Evolutionary conservation across 2,329 filamentous ascomycete species (phyloP), one percentile per base, ranked within the genome.

Genomic region (Elsinoe necatrix): DNA sequence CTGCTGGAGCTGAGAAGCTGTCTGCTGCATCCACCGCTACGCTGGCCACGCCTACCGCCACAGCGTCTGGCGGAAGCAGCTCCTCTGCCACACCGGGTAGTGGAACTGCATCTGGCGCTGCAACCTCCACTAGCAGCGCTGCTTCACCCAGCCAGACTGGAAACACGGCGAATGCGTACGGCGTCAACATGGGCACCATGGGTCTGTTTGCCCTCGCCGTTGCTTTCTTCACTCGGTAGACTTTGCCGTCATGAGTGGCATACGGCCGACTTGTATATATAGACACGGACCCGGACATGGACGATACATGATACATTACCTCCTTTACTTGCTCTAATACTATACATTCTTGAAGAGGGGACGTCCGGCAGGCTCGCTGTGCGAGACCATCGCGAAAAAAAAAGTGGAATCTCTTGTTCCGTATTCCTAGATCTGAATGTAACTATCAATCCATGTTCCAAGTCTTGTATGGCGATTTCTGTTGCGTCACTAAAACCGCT

Each of bases 1-100:
- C 57, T 3, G 50, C 39, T 14, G 57, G 57, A 3, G 18, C 37
- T 34, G 57, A 58, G 37, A 58, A 58, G 57, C 42, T 58, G 16
- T 35, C 25, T 16, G 41, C 51, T 14, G 57, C 57, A 11, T 35
- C 41, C 21, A 50, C 50, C 8, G 50, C 54, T 14, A 34, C 35
- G 6, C 34, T 16, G n/a, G 20, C 9, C 20, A 18, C 16, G 5
- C 7, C 48, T 6, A 37, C 12, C 31, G 21, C 25, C 31, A 39
- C 48, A 12, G 29, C 45, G 11, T 45, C 21, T n/a, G 23, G 41
- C 20, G 31, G 48, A 12, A 52, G 48, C 48, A 52, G 4, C 9
- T 29, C 27, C 9, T 29, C 27, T 29, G 27, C 27, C 27, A 29
- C 27, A 4, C 27, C 27, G 4, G 27, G 4, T 29, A 29, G 27